Evolutionary conservation across 2,329 filamentous ascomycete species (phyloP).

Genomic region (Achaetomium macrosporum): DNA sequence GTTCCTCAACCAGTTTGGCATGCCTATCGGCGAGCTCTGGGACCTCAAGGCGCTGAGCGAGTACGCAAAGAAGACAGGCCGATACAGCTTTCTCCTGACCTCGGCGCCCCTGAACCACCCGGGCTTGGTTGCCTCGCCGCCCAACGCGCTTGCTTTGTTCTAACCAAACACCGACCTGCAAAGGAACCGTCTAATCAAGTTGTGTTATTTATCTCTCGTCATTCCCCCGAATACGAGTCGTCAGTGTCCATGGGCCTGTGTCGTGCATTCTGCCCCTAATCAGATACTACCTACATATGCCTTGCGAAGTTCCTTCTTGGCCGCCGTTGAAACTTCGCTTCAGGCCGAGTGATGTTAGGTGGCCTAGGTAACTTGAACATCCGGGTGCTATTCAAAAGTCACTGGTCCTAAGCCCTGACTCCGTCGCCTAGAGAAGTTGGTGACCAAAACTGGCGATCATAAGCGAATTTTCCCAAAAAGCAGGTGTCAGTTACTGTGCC

Average conservation of each 20-base stretch:
- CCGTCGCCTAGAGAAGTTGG: too few relatives aligned
- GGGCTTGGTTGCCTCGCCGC: conserved; percentile 44
- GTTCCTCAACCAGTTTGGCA: conserved; percentile 46
- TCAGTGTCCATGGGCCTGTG: neutral
- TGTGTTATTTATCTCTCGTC: too few relatives aligned
- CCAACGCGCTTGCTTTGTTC: conserved; percentile 44
- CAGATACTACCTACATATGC: neutral
- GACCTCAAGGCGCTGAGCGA: conserved; percentile 48
- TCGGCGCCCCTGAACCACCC: conserved; percentile 54
- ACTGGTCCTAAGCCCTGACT: too few relatives aligned
- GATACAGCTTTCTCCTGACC: conserved; percentile 58
- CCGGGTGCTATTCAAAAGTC: too few relatives aligned
- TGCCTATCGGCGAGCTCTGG: conserved; percentile 51
- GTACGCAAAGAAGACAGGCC: conserved; percentile 45
- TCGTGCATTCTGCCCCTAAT: neutral
- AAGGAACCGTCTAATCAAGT: neutral
- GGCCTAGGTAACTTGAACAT: too few relatives aligned
- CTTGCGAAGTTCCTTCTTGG: too few relatives aligned
- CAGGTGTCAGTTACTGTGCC: too few relatives aligned
- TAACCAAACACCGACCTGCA: conserved; percentile 14
- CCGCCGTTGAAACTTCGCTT: too few relatives aligned
- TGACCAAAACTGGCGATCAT: too few relatives aligned
- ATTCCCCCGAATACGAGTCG: too few relatives aligned
- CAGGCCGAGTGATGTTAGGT: too few relatives aligned
- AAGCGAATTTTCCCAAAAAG: too few relatives aligned